These are phyloP conservation scores for Leptodontidium sp. DNA, from an alignment of 2,329 filamentous ascomycete species.

Conservation along the genomic window DNA sequence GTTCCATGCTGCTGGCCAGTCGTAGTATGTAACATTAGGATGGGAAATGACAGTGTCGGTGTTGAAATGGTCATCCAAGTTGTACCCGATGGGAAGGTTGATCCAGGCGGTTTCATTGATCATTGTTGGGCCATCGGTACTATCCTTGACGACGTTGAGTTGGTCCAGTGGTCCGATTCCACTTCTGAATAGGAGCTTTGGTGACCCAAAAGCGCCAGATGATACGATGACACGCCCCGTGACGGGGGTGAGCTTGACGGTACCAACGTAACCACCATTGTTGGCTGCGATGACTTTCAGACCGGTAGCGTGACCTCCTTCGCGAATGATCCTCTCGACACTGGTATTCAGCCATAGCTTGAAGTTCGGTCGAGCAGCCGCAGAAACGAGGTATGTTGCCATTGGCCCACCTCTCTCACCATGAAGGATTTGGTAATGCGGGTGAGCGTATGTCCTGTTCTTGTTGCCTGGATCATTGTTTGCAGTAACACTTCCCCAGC, in stretches of 20 bases:
- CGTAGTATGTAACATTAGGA: slow-evolving; percentile 64
- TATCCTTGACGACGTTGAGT: slow-evolving; percentile 59
- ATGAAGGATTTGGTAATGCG: slow-evolving; percentile 71
- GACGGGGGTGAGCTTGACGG: slow-evolving; percentile 64
- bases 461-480: slow-evolving; percentile 67
- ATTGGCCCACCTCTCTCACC: slow-evolving; percentile 75
- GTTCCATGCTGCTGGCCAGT: slow-evolving; percentile 69
- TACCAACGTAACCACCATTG: slow-evolving; percentile 63
- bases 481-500: slow-evolving; percentile 66
- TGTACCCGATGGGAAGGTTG: slow-evolving; percentile 64
- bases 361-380: slow-evolving; percentile 68
- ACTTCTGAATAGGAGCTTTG: slow-evolving; percentile 67
- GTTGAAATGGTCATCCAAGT: slow-evolving; percentile 67
- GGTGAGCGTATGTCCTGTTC: slow-evolving; percentile 70
- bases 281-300: slow-evolving; percentile 69
- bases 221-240: slow-evolving; percentile 74
- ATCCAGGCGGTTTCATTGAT: slow-evolving; percentile 62
- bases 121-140: slow-evolving; percentile 59
- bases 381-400: slow-evolving; percentile 73
- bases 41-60: slow-evolving; percentile 61
- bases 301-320: slow-evolving; percentile 68
- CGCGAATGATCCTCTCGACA: slow-evolving; percentile 72
- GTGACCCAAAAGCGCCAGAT: slow-evolving; percentile 73
- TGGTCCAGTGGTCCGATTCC: slow-evolving; percentile 61
- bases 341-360: slow-evolving; percentile 71